Conservation (phyloP, 768 basidiomycete species). For the Lactarius akahatsu region DNA sequence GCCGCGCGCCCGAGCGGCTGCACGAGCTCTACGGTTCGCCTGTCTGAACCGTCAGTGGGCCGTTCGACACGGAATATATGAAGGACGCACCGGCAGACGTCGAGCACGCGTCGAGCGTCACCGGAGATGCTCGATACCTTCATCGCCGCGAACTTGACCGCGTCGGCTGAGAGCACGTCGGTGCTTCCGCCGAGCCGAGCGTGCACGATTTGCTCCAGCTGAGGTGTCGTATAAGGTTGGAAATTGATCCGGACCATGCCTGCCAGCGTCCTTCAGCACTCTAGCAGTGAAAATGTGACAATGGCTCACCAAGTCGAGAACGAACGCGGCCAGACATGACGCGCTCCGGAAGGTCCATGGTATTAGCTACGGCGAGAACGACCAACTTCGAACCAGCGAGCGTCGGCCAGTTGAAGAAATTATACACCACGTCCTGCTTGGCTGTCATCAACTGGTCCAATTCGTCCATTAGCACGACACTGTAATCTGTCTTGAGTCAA, state of each 20-base stretch:
- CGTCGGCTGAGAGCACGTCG: conserved; percentile 62
- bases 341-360: conserved; percentile 96
- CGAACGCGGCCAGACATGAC: conserved; percentile 90
- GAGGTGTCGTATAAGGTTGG: conserved; percentile 76
- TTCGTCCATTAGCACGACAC: conserved; percentile 98
- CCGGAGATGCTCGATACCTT: conserved; percentile 81
- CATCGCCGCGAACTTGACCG: conserved; percentile 82
- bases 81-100: conserved; percentile 74
- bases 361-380: conserved; percentile 96
- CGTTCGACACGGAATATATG: background rate
- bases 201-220: conserved; percentile 84
- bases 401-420: conserved; percentile 99
- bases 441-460: conserved; percentile 94
- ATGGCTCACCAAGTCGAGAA: conserved; percentile 75
- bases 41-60: conserved; percentile 33
- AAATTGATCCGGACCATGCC: conserved; percentile 93
- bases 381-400: conserved; percentile 83
- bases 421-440: conserved; percentile 98
- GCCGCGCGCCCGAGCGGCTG: conserved; percentile 52
- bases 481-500: conserved; percentile 36
- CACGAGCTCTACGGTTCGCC: conserved; percentile 82
- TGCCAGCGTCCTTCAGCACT: conserved; percentile 6
- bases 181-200: conserved; percentile 63
- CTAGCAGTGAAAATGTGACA: background rate
- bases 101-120: conserved; percentile 89